These are phyloP conservation scores for Citrullus amarus DNA, from an alignment of 306 rosid species.

Conservation along the genomic window DNA sequence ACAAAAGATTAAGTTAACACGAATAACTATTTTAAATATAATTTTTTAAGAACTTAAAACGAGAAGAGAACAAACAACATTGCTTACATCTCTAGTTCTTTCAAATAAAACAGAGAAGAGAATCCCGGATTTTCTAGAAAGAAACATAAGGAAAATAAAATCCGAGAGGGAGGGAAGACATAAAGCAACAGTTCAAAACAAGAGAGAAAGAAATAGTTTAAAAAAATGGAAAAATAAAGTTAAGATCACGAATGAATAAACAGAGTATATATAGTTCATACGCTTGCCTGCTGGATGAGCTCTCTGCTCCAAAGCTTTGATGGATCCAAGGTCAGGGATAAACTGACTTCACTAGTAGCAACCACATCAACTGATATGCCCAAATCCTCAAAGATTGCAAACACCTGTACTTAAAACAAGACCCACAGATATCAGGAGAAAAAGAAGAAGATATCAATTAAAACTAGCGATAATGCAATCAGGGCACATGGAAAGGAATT, in stretches of 20 bases:
- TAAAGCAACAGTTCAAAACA: not conserved
- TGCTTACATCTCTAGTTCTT: not conserved
- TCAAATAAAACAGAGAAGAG: not conserved
- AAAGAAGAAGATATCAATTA: not conserved
- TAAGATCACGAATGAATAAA: not conserved
- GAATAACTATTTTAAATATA: not conserved
- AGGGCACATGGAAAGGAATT: not conserved
- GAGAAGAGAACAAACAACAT: not conserved
- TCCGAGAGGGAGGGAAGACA: not conserved
- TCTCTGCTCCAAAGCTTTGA: slow-evolving; percentile 91
- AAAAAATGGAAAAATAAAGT: not conserved
- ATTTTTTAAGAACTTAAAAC: not conserved
- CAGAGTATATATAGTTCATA: slow-evolving; percentile 10
- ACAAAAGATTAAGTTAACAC: not conserved
- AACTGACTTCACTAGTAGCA: slow-evolving; percentile 88
- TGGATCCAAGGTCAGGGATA: slow-evolving; percentile 82
- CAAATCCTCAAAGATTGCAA: slow-evolving; percentile 69
- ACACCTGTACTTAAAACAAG: slow-evolving; percentile 43
- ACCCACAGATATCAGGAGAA: not conserved
- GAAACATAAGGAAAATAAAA: not conserved
- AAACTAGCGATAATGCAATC: not conserved
- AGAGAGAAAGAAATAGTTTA: not conserved
- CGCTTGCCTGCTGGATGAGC: slow-evolving; percentile 72
- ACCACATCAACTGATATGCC: slow-evolving; percentile 89
- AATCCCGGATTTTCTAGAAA: not conserved